A percentile compares a stretch with the other conserved stretches of the same genome.
phyloP scores from a whole-genome alignment of 1,284 basidiomycete genomes.

The Exobasidium cylindrosporum region DNA sequence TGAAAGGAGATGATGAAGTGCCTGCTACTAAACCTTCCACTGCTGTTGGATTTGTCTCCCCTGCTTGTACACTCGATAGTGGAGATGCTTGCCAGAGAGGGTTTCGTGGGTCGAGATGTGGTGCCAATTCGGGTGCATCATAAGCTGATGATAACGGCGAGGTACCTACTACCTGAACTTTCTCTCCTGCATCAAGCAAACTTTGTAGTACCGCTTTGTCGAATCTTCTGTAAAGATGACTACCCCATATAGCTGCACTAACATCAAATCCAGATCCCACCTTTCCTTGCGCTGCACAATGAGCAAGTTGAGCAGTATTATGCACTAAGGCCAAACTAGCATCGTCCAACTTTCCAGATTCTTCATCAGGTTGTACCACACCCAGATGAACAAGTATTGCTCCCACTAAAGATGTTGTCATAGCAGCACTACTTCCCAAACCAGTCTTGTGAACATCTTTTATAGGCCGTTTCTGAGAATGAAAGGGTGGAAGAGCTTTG shows the following conservation, averaged over 20 bases:
- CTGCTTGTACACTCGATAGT: slow-evolving; percentile 10
- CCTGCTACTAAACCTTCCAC: slow-evolving; percentile 32
- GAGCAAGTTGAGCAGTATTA: slow-evolving; percentile 90
- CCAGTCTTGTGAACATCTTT: slow-evolving; percentile 93
- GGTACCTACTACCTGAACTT: slow-evolving; percentile 29
- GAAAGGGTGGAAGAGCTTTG: slow-evolving; percentile 68
- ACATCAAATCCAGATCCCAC: slow-evolving; percentile 97
- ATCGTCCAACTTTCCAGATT: slow-evolving; percentile 28
- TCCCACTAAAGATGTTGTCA: slow-evolving; percentile 90
- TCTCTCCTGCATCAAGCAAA: slow-evolving; percentile 31
- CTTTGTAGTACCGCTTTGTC: slow-evolving; percentile 60
- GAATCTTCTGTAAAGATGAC: slow-evolving; percentile 88
- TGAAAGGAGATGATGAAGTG: neutral
- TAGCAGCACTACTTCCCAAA: slow-evolving; percentile 90
- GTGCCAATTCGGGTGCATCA: neutral
- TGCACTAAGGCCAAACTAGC: slow-evolving; percentile 62
- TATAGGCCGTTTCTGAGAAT: slow-evolving; percentile 60
- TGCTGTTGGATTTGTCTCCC: slow-evolving; percentile 30
- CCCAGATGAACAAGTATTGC: slow-evolving; percentile 76
- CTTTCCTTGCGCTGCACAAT: slow-evolving; percentile 96
- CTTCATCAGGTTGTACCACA: slow-evolving; percentile 59
- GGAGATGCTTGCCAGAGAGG: slow-evolving; percentile 44
- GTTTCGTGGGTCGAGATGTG: slow-evolving; percentile 35
- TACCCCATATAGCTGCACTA: slow-evolving; percentile 87
- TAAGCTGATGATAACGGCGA: neutral